Evolutionary conservation across 768 basidiomycete genomes (phyloP).

Genomic region (Leccinum rimulosum): DNA sequence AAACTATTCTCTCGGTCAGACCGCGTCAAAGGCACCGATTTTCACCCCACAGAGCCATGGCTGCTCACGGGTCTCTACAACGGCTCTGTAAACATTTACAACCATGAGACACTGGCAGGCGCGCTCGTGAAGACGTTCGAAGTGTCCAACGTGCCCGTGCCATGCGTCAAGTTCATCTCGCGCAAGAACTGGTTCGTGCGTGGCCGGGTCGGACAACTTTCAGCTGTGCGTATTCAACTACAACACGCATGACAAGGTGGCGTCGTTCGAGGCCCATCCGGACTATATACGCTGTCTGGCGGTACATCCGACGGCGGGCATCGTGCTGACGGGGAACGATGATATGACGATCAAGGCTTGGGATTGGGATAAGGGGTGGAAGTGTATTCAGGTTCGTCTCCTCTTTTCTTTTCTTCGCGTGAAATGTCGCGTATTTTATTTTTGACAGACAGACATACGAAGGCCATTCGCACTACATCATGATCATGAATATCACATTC

Average conservation of each 20-base stretch:
- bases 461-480: slow-evolving; percentile 96
- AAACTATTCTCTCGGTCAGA: slow-evolving; percentile 92
- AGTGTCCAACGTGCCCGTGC: slow-evolving; percentile 95
- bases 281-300: slow-evolving; percentile 98
- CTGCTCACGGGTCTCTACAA: slow-evolving; percentile 90
- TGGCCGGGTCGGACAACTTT: slow-evolving; percentile 85
- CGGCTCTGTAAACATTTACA: slow-evolving; percentile 97
- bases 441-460: slow-evolving; percentile 79
- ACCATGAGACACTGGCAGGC: slow-evolving; percentile 91
- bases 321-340: slow-evolving; percentile 94
- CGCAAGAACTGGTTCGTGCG: slow-evolving; percentile 99
- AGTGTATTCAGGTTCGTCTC: slow-evolving; percentile 80
- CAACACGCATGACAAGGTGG: slow-evolving; percentile 97
- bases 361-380: slow-evolving; percentile 99
- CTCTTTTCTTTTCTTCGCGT: neutral
- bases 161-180: slow-evolving; percentile 92
- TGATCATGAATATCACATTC: slow-evolving; percentile 98
- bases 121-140: slow-evolving; percentile 95
- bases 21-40: slow-evolving; percentile 95
- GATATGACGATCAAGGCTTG: slow-evolving; percentile 99
- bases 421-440: neutral
- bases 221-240: slow-evolving; percentile 97
- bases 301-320: slow-evolving; percentile 88
- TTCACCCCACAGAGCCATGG: slow-evolving; percentile 97
- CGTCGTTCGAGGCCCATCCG: slow-evolving; percentile 93